These are phyloP conservation scores for Paraphaeosphaeria sporulosa DNA, from an alignment of 2,329 filamentous ascomycete genomes.

Conservation along the genomic window DNA sequence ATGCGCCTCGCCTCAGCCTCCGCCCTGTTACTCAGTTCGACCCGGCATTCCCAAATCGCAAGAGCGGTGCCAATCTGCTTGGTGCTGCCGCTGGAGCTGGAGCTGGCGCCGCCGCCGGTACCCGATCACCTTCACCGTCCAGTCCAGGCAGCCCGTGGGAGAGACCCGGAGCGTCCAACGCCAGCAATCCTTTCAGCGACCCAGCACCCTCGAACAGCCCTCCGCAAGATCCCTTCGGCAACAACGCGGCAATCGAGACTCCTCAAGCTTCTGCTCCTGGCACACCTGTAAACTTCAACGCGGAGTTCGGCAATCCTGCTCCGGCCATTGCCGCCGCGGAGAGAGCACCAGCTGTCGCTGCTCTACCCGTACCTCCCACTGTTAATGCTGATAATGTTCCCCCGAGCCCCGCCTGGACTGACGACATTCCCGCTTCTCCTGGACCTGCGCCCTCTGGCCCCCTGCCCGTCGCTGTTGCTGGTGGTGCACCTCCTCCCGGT, in stretches of 20 bases:
- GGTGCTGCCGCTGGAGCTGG: conserved; percentile 41
- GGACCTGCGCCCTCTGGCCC: conserved; percentile 53
- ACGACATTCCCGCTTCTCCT: conserved; percentile 63
- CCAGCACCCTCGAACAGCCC: conserved; percentile 48
- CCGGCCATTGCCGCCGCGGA: conserved; percentile 53
- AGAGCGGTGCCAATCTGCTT: conserved; percentile 48
- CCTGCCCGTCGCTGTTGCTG: conserved; percentile 61
- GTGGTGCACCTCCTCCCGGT: conserved; percentile 57
- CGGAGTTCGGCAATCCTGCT: conserved; percentile 42
- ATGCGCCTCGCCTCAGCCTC: conserved; percentile 77
- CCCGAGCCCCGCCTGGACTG: conserved; percentile 68
- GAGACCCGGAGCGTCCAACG: conserved; percentile 45
- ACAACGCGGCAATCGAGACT: conserved; percentile 49
- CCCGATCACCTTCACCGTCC: conserved; percentile 30
- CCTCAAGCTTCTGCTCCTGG: conserved; percentile 36
- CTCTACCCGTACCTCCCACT: conserved; percentile 51
- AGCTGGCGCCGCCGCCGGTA: conserved; percentile 26
- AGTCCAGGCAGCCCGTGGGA: conserved; percentile 49
- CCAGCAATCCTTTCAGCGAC: conserved; percentile 74
- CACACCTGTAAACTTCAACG: conserved; percentile 32
- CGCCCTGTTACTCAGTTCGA: conserved; percentile 86
- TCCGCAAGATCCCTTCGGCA: conserved; percentile 67
- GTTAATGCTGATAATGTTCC: conserved; percentile 56
- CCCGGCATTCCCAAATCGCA: conserved; percentile 65
- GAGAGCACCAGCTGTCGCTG: conserved; percentile 50